phyloP scores from a whole-genome alignment of 768 basidiomycete genomes.

The Tubosaeta brunneosetosa region DNA sequence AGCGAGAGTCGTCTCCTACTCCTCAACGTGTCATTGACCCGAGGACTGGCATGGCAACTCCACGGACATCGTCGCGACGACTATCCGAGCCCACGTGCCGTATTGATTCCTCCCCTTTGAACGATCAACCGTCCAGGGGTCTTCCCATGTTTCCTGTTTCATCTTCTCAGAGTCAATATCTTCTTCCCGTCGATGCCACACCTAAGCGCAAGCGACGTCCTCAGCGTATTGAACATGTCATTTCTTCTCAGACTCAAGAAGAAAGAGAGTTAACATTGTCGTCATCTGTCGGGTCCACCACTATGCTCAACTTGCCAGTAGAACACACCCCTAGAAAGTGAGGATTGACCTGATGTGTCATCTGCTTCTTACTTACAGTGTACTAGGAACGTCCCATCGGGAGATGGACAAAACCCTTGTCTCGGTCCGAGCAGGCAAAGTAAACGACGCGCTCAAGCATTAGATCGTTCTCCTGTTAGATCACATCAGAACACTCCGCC shows the following conservation, averaged over 20 bases:
- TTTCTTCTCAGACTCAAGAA: conserved; percentile 32
- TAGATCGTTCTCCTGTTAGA: conserved; percentile 3
- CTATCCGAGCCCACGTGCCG: neutral
- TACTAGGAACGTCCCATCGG: neutral
- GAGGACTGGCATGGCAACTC: conserved; percentile 13
- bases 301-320: neutral
- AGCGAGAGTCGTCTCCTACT: neutral
- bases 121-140: conserved; percentile 1
- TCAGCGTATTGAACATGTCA: conserved; percentile 15
- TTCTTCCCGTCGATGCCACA: conserved; percentile 27
- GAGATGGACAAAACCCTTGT: neutral
- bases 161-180: conserved; percentile 33
- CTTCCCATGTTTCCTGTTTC: conserved; percentile 16
- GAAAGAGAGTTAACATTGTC: conserved; percentile 25
- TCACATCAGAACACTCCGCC: conserved; percentile 1
- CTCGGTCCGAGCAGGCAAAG: neutral
- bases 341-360: neutral
- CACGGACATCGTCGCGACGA: conserved; percentile 10
- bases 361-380: conserved; percentile 9
- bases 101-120: conserved; percentile 2
- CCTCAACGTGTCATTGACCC: neutral
- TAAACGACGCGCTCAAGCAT: neutral
- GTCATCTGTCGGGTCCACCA: neutral
- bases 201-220: conserved; percentile 34
- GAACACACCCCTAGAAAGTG: conserved; percentile 11